Conservation (phyloP, 2,329 filamentous ascomycete species). For the Xylaria sp. region DNA sequence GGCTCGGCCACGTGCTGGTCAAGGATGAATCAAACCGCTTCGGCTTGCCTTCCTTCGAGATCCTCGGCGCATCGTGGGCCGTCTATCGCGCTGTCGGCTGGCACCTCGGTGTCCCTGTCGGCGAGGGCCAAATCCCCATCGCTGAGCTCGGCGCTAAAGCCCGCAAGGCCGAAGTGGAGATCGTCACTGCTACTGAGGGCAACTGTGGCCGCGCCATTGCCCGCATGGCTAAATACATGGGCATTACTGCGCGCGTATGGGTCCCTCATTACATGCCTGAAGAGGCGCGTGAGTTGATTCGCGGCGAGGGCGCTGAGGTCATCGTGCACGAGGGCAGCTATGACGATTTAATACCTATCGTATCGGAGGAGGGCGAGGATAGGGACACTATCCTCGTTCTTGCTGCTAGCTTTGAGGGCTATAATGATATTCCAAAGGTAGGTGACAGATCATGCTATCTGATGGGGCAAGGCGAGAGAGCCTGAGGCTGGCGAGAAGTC, state of each 20-base stretch:
- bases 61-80: slow-evolving; percentile 79
- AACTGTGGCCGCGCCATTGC: slow-evolving; percentile 79
- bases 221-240: slow-evolving; percentile 65
- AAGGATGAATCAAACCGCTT: slow-evolving; percentile 75
- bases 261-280: slow-evolving; percentile 65
- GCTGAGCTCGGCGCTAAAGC: slow-evolving; percentile 34
- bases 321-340: slow-evolving; percentile 63
- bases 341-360: slow-evolving; percentile 63
- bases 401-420: slow-evolving; percentile 71
- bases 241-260: slow-evolving; percentile 61
- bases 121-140: slow-evolving; percentile 35
- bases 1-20: slow-evolving; percentile 62
- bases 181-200: slow-evolving; percentile 71
- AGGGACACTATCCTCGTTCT: slow-evolving; percentile 63
- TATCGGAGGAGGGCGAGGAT: slow-evolving; percentile 49
- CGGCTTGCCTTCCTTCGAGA: slow-evolving; percentile 77
- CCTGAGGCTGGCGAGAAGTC: neutral
- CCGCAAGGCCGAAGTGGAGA: slow-evolving; percentile 39
- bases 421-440: slow-evolving; percentile 67
- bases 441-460: neutral
- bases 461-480: neutral
- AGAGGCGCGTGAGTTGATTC: slow-evolving; percentile 60
- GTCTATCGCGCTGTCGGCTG: slow-evolving; percentile 62
- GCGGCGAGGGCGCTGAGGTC: slow-evolving; percentile 66
- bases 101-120: slow-evolving; percentile 48